phyloP scores from a whole-genome alignment of 192 early-diverging fungal genomes.

The Rhizophlyctis rosea region DNA sequence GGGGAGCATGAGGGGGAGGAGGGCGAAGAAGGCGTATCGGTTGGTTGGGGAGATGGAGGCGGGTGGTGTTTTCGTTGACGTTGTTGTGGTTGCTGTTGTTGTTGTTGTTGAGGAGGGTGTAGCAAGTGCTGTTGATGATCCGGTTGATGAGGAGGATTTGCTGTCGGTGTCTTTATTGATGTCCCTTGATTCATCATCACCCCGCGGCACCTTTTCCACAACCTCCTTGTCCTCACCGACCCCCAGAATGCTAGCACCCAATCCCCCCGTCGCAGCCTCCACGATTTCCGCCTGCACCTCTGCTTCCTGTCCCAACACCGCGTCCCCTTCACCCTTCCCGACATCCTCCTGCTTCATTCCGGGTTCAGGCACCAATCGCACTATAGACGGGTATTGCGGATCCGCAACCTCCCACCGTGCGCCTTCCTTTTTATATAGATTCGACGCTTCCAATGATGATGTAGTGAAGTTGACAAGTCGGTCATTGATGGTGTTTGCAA shows the following conservation, averaged over 20 bases:
- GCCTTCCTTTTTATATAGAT: conserved; percentile 24
- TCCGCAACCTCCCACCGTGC: conserved; percentile 21
- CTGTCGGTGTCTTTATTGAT: no score
- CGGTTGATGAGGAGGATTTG: no score
- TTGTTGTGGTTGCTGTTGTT: neutral
- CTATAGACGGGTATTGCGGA: conserved; percentile 38
- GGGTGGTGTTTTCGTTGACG: neutral
- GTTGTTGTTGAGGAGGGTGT: neutral
- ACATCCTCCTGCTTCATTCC: conserved; percentile 1
- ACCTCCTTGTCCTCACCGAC: neutral
- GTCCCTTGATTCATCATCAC: no score
- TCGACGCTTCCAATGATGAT: conserved; percentile 18
- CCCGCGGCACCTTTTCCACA: neutral
- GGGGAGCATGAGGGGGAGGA: neutral
- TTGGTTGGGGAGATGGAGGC: no score
- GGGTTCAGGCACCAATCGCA: conserved; percentile 6
- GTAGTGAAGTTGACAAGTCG: conserved; percentile 26
- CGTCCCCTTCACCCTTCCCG: neutral
- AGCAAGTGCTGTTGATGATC: no score
- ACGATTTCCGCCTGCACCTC: conserved; percentile 5
- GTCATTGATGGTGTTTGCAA: conserved; percentile 39
- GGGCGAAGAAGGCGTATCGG: neutral
- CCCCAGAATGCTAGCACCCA: neutral
- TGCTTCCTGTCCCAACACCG: conserved; percentile 6
- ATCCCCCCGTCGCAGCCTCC: neutral